Evolutionary conservation across 2,329 filamentous ascomycete genomes (phyloP).

Genomic region (Verticillium nubilum): DNA sequence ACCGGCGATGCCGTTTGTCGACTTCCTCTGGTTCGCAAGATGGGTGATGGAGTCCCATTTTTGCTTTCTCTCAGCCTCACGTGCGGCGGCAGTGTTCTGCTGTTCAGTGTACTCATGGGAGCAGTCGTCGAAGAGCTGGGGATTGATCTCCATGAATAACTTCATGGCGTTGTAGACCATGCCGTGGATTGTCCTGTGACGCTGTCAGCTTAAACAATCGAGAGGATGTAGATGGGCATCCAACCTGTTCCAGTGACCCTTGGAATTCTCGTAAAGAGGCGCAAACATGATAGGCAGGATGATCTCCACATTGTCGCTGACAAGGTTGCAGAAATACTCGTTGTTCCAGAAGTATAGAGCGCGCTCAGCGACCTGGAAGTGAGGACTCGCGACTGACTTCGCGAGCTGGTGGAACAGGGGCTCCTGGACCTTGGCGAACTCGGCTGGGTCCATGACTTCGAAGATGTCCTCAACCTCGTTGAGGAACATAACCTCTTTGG

Average conservation of each 20-base stretch:
- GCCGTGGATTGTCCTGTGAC: slow-evolving; percentile 83
- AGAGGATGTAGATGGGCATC: neutral
- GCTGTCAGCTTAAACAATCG: too few relatives aligned
- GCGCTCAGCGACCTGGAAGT: slow-evolving; percentile 97
- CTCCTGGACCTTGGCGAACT: slow-evolving; percentile 98
- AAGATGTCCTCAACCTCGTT: slow-evolving; percentile 99
- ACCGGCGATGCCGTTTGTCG: slow-evolving; percentile 27
- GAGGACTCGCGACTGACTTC: slow-evolving; percentile 95
- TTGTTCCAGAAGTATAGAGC: slow-evolving; percentile 99
- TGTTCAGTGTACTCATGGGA: slow-evolving; percentile 97
- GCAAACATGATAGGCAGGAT: slow-evolving; percentile 99
- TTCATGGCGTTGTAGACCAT: slow-evolving; percentile 99
- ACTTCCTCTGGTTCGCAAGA: slow-evolving; percentile 66
- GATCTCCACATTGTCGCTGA: slow-evolving; percentile 97
- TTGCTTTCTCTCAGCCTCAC: slow-evolving; percentile 73
- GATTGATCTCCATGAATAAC: slow-evolving; percentile 99
- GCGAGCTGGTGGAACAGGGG: slow-evolving; percentile 95
- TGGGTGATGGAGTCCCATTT: slow-evolving; percentile 87
- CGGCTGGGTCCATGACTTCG: slow-evolving; percentile 97
- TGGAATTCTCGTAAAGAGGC: slow-evolving; percentile 96
- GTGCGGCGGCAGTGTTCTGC: slow-evolving; percentile 83
- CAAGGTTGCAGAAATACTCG: slow-evolving; percentile 98
- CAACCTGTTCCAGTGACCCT: slow-evolving; percentile 98
- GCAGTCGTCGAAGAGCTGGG: slow-evolving; percentile 96
- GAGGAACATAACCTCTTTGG: slow-evolving; percentile 99